Evolutionary conservation across 164 flowering plant species (phyloP).

Genomic region (Amborella trichopoda): DNA sequence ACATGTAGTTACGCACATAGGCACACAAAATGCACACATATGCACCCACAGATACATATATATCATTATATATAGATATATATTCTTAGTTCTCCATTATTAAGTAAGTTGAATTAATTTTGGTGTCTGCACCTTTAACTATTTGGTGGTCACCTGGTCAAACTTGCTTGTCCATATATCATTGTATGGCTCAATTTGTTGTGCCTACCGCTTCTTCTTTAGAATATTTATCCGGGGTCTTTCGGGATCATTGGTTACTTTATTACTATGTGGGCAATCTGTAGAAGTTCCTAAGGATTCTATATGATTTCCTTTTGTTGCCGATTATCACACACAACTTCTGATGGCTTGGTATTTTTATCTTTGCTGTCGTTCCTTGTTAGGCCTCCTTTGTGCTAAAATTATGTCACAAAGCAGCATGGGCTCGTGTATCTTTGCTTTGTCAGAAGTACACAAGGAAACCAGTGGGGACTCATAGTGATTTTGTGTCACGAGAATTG

Average conservation of each 20-base stretch:
- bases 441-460: constrained; percentile 29
- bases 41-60: no score
- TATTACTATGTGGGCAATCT: not conserved
- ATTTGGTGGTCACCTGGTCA: no score
- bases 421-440: constrained; percentile 38
- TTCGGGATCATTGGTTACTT: not conserved
- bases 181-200: no score
- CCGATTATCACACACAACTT: not conserved
- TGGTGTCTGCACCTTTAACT: no score
- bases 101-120: no score
- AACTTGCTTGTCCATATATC: no score
- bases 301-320: no score
- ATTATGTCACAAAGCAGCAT: constrained; percentile 51
- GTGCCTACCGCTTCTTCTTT: not conserved
- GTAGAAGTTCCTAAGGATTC: no score
- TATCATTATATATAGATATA: no score
- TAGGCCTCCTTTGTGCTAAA: constrained; percentile 62
- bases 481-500: constrained; percentile 36
- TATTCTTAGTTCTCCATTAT: no score
- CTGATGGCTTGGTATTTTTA: not conserved
- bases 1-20: no score
- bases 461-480: constrained; percentile 11
- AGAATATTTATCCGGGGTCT: not conserved
- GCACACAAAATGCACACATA: no score
- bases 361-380: constrained; percentile 7